Conservation (phyloP, 2,329 filamentous ascomycete species). For the Diplodia scrobiculata region DNA sequence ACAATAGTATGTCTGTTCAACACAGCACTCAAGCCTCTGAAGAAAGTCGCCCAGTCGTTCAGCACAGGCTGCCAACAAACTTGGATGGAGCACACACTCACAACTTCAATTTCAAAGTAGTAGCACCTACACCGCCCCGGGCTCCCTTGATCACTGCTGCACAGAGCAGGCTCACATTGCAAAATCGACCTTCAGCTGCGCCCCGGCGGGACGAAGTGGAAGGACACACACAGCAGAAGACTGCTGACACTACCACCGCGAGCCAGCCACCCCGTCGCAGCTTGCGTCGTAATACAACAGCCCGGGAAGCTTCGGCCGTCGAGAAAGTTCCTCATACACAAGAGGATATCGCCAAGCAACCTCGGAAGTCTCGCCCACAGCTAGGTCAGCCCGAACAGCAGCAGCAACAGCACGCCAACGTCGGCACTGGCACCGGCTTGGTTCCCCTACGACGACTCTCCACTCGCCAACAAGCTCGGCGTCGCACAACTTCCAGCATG, state of each 20-base stretch:
- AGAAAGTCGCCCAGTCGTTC: neutral
- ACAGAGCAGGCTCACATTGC: neutral
- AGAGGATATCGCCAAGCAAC: neutral
- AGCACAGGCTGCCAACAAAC: neutral
- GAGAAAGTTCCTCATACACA: neutral
- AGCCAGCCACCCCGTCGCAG: neutral
- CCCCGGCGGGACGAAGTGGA: neutral
- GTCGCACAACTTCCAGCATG: constrained; percentile 40
- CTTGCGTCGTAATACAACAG: neutral
- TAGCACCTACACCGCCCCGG: neutral
- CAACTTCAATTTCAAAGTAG: neutral
- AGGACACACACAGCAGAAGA: neutral
- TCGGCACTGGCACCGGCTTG: neutral
- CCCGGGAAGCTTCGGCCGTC: neutral
- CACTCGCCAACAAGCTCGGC: constrained; percentile 33
- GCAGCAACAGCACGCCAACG: neutral
- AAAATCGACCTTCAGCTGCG: neutral
- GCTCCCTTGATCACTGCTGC: neutral
- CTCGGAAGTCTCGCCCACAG: neutral
- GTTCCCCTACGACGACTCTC: constrained; percentile 14
- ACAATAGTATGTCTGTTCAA: neutral
- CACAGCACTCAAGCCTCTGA: neutral
- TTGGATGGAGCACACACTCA: neutral
- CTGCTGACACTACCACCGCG: neutral
- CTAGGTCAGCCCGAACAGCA: neutral